Base-by-base conservation (phyloP, 2,329 filamentous ascomycete genomes). In the Sporothrix schenckii region DNA sequence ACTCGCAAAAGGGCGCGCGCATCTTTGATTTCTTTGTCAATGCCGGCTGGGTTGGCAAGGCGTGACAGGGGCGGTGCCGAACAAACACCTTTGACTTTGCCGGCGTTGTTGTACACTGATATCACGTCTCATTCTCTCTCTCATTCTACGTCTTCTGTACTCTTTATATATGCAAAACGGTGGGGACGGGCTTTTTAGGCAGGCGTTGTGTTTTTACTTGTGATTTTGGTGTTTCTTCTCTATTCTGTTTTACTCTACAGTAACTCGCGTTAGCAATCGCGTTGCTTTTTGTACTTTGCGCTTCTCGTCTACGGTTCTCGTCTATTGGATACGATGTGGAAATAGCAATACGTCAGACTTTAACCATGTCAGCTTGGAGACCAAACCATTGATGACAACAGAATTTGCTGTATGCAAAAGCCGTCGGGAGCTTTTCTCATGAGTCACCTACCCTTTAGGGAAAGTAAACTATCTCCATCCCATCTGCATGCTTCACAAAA, bases 11-110 rank as follows among this genome's bases (percentile, higher is more conserved):
- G 79, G 91, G 92, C 0, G 90, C 91, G 21, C 87, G 92, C 74
- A 88, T 98, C 71, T 97, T 94, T 80, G 95, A 98, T 79, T 98
- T 97, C 78, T 94, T 97, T 82, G 92, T 97, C 73, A 92, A 93
- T 77, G 90, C 89, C 70, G 95, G 94, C 2, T 98, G 94, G 93
- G 90, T 98, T 72, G 91, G 89, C 44, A 95, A 96, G 83, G 91
- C 90, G 34, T 96, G 54, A 60, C 30, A 6, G 0, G 19, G 41
- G 2, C 16, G 21, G 41, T n/a, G 13, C 19, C 21, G 19, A 9
- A 9, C 19, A 4, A 49, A 13, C 13, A 16, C n/a, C 7, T 19
- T 19, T 14, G 19, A 6, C 39, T 24, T 44, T 50, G 44, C 34
- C 41, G 10, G 41, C 41, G 41, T 50, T 49, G n/a, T 50, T 41